phyloP scores from a whole-genome alignment of 345 rosid species.

The Sisymbrium altissimum region DNA sequence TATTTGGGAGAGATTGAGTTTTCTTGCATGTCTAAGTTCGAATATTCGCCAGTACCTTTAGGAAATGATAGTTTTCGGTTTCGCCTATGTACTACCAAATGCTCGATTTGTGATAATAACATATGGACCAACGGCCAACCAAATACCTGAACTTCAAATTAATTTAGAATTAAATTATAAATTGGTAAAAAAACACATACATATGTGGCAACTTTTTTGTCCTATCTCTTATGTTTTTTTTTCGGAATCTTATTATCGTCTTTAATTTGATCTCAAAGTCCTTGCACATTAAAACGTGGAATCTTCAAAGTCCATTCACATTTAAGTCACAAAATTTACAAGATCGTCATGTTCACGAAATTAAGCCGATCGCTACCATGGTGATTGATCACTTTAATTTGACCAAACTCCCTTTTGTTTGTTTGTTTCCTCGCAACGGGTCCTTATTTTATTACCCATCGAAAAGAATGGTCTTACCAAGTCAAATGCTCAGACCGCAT shows the following conservation, averaged over 20 bases:
- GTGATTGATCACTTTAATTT: neutral
- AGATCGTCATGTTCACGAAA: neutral
- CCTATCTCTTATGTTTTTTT: neutral
- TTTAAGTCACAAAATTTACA: neutral
- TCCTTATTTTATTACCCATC: neutral
- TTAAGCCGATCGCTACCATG: neutral
- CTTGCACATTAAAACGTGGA: neutral
- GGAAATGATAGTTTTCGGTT: neutral
- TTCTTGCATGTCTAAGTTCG: neutral
- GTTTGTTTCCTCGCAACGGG: neutral
- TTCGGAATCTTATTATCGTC: neutral
- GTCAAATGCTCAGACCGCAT: neutral
- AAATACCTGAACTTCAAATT: neutral
- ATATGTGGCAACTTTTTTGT: neutral
- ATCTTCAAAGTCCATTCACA: neutral
- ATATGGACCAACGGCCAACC: neutral
- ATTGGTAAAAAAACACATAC: neutral
- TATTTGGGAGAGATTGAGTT: neutral
- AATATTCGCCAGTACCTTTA: neutral
- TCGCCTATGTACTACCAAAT: neutral
- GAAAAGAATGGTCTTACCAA: neutral
- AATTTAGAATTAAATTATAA: neutral
- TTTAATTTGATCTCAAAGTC: neutral
- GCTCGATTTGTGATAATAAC: neutral
- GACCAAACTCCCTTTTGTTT: neutral